phyloP scores from a whole-genome alignment of 768 basidiomycete genomes.

The Pleurotus platypus region DNA sequence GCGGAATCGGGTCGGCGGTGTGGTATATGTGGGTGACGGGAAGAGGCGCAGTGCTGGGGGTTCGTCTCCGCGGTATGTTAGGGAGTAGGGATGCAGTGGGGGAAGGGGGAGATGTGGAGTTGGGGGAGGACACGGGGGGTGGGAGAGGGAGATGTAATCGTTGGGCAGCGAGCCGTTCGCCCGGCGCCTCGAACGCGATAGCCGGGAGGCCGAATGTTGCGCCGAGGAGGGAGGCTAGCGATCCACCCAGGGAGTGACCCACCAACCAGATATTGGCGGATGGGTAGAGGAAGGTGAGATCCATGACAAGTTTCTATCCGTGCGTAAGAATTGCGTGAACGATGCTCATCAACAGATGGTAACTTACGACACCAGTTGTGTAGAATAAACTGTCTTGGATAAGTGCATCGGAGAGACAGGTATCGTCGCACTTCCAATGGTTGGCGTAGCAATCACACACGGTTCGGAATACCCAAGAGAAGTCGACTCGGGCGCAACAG shows the following conservation, averaged over 20 bases:
- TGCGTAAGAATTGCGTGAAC: too few species aligned
- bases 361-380: conserved; percentile 75
- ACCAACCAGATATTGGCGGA: conserved; percentile 83
- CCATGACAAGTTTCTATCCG: conserved; percentile 78
- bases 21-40: conserved; percentile 82
- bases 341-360: background rate
- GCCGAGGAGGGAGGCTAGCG: conserved; percentile 84
- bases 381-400: conserved; percentile 92
- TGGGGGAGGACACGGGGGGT: conserved; percentile 39
- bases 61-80: conserved; percentile 32
- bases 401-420: conserved; percentile 81
- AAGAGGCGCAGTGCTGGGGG: conserved; percentile 20
- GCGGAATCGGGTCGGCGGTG: conserved; percentile 90
- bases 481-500: conserved; percentile 88
- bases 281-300: conserved; percentile 82
- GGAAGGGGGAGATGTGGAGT: conserved; percentile 31
- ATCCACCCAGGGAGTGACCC: conserved; percentile 89
- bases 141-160: conserved; percentile 89
- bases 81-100: conserved; percentile 16
- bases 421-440: conserved; percentile 70
- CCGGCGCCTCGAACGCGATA: conserved; percentile 87
- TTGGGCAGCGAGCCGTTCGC: conserved; percentile 65
- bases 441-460: conserved; percentile 86
- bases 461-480: conserved; percentile 79
- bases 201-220: conserved; percentile 89